Percentiles rank a stretch among this genome's conserved stretches.
These are phyloP conservation scores for Populus hybrid DNA, from an alignment of 441 rosid genomes.

Conservation along the genomic window DNA sequence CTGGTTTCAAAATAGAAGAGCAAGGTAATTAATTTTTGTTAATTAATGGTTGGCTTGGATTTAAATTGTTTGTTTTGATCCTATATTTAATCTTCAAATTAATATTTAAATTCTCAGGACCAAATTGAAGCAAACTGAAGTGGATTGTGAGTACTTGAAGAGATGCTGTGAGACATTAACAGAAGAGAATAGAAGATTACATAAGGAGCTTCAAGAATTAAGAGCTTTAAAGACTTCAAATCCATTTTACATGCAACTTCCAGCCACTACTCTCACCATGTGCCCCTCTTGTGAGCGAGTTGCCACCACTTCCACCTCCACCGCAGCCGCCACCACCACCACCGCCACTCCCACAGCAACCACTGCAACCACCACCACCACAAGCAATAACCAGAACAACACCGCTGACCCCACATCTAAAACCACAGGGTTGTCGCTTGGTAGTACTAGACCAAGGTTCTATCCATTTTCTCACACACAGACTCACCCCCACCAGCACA, in stretches of 20 bases:
- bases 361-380: not conserved
- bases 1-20: conserved; percentile 96
- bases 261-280: conserved; percentile 98
- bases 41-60: not conserved
- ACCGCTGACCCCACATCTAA: conserved; percentile 13
- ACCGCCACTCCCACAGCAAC: not conserved
- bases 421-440: conserved; percentile 9
- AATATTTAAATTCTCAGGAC: too few relatives aligned
- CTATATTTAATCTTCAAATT: too few relatives aligned
- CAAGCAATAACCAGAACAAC: not conserved
- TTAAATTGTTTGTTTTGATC: not conserved
- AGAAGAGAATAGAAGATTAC: conserved; percentile 84
- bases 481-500: not conserved
- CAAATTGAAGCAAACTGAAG: too few relatives aligned
- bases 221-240: conserved; percentile 77
- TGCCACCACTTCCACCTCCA: conserved; percentile 19
- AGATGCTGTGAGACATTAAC: too few relatives aligned
- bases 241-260: conserved; percentile 88
- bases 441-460: conserved; percentile 13
- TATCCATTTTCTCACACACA: conserved; percentile 21
- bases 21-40: conserved; percentile 46
- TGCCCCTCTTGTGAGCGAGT: conserved; percentile 97
- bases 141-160: too few relatives aligned
- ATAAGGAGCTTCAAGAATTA: conserved; percentile 83
- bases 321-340: conserved; percentile 27